Evolutionary conservation across 257 asterid genomes (phyloP), one percentile per base, ranked within the genome.

Genomic region (Rubia yunnanensis): DNA sequence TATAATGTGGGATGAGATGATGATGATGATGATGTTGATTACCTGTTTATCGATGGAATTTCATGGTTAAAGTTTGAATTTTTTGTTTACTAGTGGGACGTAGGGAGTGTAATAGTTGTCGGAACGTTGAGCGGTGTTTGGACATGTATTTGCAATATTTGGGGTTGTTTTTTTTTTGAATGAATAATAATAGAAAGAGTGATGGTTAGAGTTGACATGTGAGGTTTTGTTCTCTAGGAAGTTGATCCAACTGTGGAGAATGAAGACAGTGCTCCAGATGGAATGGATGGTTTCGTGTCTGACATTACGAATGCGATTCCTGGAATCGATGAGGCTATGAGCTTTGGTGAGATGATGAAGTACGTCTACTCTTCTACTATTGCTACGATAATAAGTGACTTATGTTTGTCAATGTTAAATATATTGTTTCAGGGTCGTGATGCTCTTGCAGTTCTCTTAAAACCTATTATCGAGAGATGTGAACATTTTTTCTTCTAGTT

Each of bases 321-420:
- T 1, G 99, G 99, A 62, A 92, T 92, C 46, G 97, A 94, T 50
- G 99, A 94, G 74, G 96, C 99, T 38, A 94, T 94, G 99, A 94
- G 99, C 82, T 94, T 89, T 64, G 99, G 96, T 0, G 99, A 94
- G 79, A 94, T 94, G 99, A 86, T 94, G 64, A 94, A 94, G 99
- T 94, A 80, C 75, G 86, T 73, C 35, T 65, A 32, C 27, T 59
- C 69, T 54, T 50, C 36, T 63, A n/a, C 28, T 18, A 11, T 65
- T 63, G 22, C 38, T 59, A 36, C 59, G 32, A 27, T 38, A 36
- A 26, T 54, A 13, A 11, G 15, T 13, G 2, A 10, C 41, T 50
- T 20, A 9, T 7, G 28, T 54, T 54, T 23, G 13, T 28, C 38
- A 55, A 14, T 18, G 5, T 22, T 20, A 10, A 23, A 15, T 6